These are phyloP conservation scores for Geoglossum cookeanum DNA, from an alignment of 2,329 filamentous ascomycete species.

Conservation along the genomic window DNA sequence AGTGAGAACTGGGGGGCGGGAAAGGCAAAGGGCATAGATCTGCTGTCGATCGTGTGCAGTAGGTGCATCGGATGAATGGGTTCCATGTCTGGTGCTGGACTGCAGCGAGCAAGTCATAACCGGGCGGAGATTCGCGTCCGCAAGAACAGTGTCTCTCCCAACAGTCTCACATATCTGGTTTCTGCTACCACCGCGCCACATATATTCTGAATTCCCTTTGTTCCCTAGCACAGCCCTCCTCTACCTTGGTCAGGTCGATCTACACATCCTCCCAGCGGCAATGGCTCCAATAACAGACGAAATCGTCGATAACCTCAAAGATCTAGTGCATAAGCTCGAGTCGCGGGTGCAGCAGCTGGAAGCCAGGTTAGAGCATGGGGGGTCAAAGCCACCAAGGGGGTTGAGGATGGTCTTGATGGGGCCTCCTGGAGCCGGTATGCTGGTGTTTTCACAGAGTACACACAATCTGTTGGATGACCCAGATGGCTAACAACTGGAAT, in stretches of 20 bases:
- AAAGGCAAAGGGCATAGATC: not conserved
- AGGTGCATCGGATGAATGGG: not conserved
- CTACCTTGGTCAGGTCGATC: slow-evolving; percentile 14
- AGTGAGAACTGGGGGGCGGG: not conserved
- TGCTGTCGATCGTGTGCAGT: not conserved
- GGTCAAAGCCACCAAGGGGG: slow-evolving; percentile 28
- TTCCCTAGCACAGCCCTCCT: slow-evolving; percentile 7
- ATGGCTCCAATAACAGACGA: slow-evolving; percentile 84
- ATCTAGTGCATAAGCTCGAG: slow-evolving; percentile 69
- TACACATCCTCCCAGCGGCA: slow-evolving; percentile 18
- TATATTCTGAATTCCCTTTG: slow-evolving; percentile 5
- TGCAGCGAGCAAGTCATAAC: not conserved
- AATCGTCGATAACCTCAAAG: slow-evolving; percentile 61
- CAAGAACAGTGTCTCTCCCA: not conserved
- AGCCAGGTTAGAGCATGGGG: slow-evolving; percentile 31
- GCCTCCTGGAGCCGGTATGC: slow-evolving; percentile 85
- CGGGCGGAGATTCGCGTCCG: slow-evolving; percentile 1
- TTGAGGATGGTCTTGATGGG: slow-evolving; percentile 97
- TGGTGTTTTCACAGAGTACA: slow-evolving; percentile 5
- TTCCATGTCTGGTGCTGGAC: not conserved
- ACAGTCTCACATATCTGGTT: not conserved
- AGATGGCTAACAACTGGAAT: not conserved
- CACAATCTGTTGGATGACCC: not conserved
- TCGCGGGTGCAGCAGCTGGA: slow-evolving; percentile 74
- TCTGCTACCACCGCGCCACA: slow-evolving; percentile 8